Percentiles rank a stretch among this genome's conserved stretches.
Conservation (phyloP, 768 basidiomycete species). For the Suillus brevipes region DNA sequence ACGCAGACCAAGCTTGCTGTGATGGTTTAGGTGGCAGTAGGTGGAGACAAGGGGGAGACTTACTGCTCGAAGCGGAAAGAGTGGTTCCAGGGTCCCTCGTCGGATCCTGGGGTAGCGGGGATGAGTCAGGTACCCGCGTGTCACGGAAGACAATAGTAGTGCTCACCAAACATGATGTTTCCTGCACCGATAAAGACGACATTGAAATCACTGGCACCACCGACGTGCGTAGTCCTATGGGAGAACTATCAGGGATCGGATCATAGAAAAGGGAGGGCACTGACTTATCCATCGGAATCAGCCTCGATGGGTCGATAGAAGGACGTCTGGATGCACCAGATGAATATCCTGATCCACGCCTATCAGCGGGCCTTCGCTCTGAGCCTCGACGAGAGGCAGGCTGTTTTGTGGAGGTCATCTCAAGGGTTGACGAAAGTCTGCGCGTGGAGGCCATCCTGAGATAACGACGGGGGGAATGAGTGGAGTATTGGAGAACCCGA, state of each 20-base stretch:
- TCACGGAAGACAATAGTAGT: constrained; percentile 2
- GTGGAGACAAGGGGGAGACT: constrained; percentile 25
- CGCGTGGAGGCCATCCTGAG: constrained; percentile 20
- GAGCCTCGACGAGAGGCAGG: constrained; percentile 45
- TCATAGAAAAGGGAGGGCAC: constrained; percentile 14
- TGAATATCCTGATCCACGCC: constrained; percentile 48
- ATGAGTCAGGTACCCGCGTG: constrained; percentile 6
- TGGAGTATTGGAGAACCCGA: neutral
- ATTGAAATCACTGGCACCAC: constrained; percentile 79
- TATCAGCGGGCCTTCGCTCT: constrained; percentile 44
- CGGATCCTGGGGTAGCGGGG: constrained; percentile 55
- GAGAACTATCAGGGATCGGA: constrained; percentile 10
- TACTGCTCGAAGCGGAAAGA: constrained; percentile 90
- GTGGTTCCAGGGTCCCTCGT: constrained; percentile 92
- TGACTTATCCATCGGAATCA: constrained; percentile 81
- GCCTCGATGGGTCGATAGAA: constrained; percentile 76
- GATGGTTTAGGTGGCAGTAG: constrained; percentile 9
- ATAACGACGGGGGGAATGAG: neutral
- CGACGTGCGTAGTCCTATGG: constrained; percentile 49
- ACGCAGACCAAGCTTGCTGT: constrained; percentile 89
- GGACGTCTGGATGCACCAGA: constrained; percentile 56
- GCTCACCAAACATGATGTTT: constrained; percentile 94
- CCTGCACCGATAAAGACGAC: constrained; percentile 95
- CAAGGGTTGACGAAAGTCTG: constrained; percentile 30
- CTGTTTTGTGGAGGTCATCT: constrained; percentile 32